Conservation (phyloP, 2,329 filamentous ascomycete species). For the Exophiala dermatitidis region DNA sequence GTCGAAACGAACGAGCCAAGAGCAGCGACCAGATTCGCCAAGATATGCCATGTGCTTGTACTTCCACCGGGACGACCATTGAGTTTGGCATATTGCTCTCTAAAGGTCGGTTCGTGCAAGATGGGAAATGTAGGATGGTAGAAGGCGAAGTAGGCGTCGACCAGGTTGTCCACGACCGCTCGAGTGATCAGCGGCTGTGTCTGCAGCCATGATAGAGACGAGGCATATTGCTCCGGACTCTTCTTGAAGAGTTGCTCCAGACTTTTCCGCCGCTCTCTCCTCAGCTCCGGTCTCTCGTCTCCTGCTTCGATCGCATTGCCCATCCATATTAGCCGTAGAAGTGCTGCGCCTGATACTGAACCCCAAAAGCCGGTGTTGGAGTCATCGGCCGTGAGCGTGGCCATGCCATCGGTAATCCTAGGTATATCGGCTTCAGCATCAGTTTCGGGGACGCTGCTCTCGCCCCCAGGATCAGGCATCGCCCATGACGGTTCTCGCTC, state of each 20-base stretch:
- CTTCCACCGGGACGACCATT: conserved; percentile 9
- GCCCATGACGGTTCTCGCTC: conserved; percentile 19
- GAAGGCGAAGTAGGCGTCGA: conserved; percentile 48
- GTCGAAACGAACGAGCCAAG: conserved; percentile 20
- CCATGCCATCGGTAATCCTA: conserved; percentile 22
- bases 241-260: conserved; percentile 14
- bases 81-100: conserved; percentile 35
- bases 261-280: conserved; percentile 5
- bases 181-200: conserved; percentile 19
- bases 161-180: conserved; percentile 13
- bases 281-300: conserved; percentile 1
- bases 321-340: conserved; percentile 21
- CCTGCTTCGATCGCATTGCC: conserved; percentile 1
- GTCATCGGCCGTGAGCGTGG: conserved; percentile 20
- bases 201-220: conserved; percentile 10
- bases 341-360: conserved; percentile 19
- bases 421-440: conserved; percentile 12
- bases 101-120: conserved; percentile 43
- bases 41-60: conserved; percentile 18
- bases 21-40: conserved; percentile 18
- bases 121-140: conserved; percentile 53
- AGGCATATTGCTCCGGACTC: background rate
- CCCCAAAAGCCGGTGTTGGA: conserved; percentile 21
- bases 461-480: conserved; percentile 5
- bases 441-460: background rate